Evolutionary conservation across 164 flowering plant genomes (phyloP), one percentile per base, ranked within the genome.

Genomic region (Echeveria elegans): DNA sequence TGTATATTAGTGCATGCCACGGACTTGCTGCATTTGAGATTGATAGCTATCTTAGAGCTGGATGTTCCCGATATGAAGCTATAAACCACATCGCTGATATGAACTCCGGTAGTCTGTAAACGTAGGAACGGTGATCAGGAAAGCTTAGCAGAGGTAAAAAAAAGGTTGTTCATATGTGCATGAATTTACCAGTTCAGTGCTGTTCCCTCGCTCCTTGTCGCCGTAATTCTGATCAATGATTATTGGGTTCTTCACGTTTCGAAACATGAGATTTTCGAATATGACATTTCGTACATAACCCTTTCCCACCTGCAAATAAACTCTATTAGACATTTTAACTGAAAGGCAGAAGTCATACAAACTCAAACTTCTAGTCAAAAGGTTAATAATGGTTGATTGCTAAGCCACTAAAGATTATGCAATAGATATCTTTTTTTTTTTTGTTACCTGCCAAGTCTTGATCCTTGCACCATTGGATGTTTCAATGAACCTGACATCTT

Each of bases 401-500:
- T n/a, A n/a, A n/a, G n/a, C n/a, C n/a, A n/a, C n/a, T n/a, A n/a
- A n/a, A n/a, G n/a, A 23, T 9, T 23, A 52, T 52, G 24, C 11
- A n/a, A n/a, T n/a, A n/a, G n/a, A n/a, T n/a, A n/a, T n/a, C n/a
- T n/a, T n/a, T n/a, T n/a, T n/a, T n/a, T n/a, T n/a, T n/a, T 24
- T 28, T 2, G 2, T 9, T 26, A 56, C 60, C 60, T 56, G 60
- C 60, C 60, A 56, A 26, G 60, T 56, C 60, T 56, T 56, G 60
- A 56, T 56, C 60, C 60, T 56, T 56, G 60, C 60, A 9, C 60
- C 60, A 18, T 56, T 56, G 60, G 60, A 24, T 56, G 60, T 56
- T 56, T 28, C 60, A 15, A 9, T 56, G 18, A 56, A 26, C 60
- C 26, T 28, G 31, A 56, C 31, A 14, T 56, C 28, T 56, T 56